These are phyloP conservation scores for Mortierella claussenii DNA, from an alignment of 192 early-diverging fungal genomes.

Conservation along the genomic window DNA sequence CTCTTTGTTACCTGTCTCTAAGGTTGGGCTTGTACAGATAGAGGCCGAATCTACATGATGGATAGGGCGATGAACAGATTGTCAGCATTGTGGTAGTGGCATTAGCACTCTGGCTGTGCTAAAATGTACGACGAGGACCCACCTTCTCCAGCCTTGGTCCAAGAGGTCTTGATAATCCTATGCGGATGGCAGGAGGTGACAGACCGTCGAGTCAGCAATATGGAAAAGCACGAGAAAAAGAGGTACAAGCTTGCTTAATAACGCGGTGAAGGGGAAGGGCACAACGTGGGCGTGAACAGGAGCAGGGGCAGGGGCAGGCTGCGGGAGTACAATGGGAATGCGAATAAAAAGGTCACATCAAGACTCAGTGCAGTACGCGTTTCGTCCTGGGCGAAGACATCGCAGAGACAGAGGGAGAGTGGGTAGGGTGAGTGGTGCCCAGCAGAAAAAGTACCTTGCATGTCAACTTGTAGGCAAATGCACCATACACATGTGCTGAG, in stretches of 20 bases:
- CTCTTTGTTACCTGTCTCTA: slow-evolving; percentile 51
- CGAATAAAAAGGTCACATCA: background rate
- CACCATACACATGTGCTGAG: slow-evolving; percentile 44
- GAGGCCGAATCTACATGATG: slow-evolving; percentile 33
- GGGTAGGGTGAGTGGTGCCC: no score
- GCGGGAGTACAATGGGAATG: background rate
- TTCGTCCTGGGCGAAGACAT: no score
- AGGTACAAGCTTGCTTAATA: no score
- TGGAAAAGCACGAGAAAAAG: background rate
- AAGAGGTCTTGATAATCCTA: slow-evolving; percentile 50
- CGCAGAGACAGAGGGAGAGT: no score
- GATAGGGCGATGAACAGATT: background rate
- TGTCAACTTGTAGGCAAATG: slow-evolving; percentile 41
- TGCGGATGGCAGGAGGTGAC: background rate
- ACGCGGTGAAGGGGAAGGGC: no score
- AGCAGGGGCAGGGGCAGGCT: no score
- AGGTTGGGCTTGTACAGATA: slow-evolving; percentile 50
- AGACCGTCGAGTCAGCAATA: background rate
- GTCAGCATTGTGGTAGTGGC: no score
- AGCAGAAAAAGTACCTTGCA: slow-evolving; percentile 28
- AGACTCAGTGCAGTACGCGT: no score
- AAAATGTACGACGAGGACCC: no score
- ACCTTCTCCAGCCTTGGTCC: slow-evolving; percentile 47
- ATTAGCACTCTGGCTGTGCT: no score
- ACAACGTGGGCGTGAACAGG: no score